Percentiles rank a stretch among this genome's conserved stretches.
Evolutionary conservation across 345 rosid species (phyloP).

Genomic region (Physaria fendleri): DNA sequence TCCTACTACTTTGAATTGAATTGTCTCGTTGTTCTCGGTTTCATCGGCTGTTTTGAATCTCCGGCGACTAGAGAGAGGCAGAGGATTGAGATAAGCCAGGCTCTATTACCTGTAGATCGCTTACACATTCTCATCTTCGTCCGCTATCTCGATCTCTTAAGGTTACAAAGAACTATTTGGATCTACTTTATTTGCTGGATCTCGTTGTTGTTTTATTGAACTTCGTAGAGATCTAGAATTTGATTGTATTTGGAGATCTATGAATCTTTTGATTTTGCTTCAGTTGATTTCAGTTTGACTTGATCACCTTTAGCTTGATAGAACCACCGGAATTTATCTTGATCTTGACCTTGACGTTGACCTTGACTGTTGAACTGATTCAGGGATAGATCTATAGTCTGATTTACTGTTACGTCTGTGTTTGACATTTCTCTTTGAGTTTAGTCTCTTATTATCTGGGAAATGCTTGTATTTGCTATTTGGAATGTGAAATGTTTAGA

Average conservation of each 20-base stretch:
- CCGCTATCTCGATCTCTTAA: constrained; percentile 12
- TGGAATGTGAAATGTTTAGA: background rate
- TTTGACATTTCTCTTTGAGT: background rate
- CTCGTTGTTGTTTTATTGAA: background rate
- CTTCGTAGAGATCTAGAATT: constrained; percentile 13
- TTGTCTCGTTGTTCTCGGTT: constrained; percentile 6
- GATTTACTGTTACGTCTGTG: background rate
- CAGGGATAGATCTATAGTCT: constrained; percentile 14
- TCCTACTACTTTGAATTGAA: background rate
- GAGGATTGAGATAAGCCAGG: background rate
- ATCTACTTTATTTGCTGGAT: constrained; percentile 26
- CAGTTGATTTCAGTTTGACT: constrained; percentile 7
- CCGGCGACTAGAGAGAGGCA: background rate
- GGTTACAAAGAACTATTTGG: constrained; percentile 11
- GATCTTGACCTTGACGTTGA: background rate
- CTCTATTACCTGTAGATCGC: constrained; percentile 1
- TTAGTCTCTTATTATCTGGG: background rate
- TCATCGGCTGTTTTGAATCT: background rate
- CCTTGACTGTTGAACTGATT: background rate
- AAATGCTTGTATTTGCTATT: constrained; percentile 2
- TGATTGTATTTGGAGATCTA: constrained; percentile 11
- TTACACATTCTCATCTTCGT: constrained; percentile 13
- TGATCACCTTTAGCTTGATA: constrained; percentile 11
- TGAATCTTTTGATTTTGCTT: background rate
- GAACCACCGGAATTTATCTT: background rate